Percentiles rank a stretch among this genome's conserved stretches.
These are phyloP conservation scores for Amaranthus palmeri DNA, from an alignment of 148 eudicot genomes.

Conservation along the genomic window DNA sequence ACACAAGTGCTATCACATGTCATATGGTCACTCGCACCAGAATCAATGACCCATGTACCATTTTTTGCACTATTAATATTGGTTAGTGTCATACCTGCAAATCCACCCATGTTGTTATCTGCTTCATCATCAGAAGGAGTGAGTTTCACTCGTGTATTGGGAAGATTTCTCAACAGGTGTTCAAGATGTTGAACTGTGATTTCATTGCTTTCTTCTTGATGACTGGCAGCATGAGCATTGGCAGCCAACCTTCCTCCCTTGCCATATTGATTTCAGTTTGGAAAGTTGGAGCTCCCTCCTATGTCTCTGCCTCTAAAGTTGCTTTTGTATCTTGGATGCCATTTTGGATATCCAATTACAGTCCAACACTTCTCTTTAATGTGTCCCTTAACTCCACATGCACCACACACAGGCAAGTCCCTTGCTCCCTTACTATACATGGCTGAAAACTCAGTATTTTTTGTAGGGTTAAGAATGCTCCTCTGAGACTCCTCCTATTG, in stretches of 20 bases:
- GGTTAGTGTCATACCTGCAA: neutral
- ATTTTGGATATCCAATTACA: too few species aligned
- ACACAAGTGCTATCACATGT: neutral
- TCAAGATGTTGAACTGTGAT: neutral
- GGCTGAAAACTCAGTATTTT: neutral
- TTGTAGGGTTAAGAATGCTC: neutral
- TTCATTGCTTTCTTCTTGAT: too few species aligned
- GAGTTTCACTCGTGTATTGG: neutral
- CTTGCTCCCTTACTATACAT: neutral
- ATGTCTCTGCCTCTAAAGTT: too few species aligned
- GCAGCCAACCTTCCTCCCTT: neutral
- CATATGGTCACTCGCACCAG: neutral
- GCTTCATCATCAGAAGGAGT: neutral
- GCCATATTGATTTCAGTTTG: too few species aligned
- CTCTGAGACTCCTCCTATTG: neutral
- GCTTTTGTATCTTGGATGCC: too few species aligned
- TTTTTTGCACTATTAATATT: neutral
- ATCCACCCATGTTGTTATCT: neutral
- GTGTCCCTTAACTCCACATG: neutral
- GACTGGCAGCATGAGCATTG: too few species aligned
- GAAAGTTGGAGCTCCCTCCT: too few species aligned
- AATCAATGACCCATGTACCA: neutral
- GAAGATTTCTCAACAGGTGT: neutral
- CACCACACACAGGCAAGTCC: fast-evolving
- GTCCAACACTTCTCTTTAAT: too few species aligned